These are phyloP conservation scores for Aspergillus floridensis DNA, from an alignment of 2,329 filamentous ascomycete genomes.

Conservation along the genomic window DNA sequence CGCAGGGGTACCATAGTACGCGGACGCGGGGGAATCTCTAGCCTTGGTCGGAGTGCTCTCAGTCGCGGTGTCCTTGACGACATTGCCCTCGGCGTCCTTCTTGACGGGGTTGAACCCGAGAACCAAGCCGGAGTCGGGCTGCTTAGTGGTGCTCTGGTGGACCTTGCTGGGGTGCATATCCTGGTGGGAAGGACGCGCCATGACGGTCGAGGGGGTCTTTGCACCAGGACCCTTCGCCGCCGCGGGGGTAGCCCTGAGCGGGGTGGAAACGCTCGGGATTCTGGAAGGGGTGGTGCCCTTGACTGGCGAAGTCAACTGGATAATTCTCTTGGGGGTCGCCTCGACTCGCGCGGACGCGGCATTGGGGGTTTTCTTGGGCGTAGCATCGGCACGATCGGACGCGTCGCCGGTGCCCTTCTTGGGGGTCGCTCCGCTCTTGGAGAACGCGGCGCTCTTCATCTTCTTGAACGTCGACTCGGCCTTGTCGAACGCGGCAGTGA, in stretches of 20 bases:
- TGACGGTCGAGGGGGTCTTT: constrained; percentile 51
- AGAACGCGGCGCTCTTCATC: background rate
- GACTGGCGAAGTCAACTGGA: background rate
- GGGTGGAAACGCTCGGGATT: constrained; percentile 19
- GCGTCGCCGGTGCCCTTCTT: background rate
- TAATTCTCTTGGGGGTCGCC: background rate
- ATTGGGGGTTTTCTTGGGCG: background rate
- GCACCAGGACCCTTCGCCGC: constrained; percentile 15
- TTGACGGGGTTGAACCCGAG: constrained; percentile 79
- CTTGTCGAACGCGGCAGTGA: background rate
- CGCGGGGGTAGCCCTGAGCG: constrained; percentile 20
- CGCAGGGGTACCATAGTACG: constrained; percentile 42
- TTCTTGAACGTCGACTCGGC: background rate
- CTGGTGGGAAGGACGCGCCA: constrained; percentile 66
- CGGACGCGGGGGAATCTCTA: constrained; percentile 31
- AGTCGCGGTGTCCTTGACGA: constrained; percentile 28
- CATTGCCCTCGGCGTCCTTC: constrained; percentile 37
- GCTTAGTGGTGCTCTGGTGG: constrained; percentile 70
- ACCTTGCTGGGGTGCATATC: constrained; percentile 92
- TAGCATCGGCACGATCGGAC: background rate
- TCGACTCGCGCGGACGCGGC: background rate
- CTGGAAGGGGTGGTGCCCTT: constrained; percentile 8
- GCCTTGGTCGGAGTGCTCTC: constrained; percentile 45
- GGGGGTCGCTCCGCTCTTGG: background rate
- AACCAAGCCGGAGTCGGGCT: constrained; percentile 74